phyloP scores from a whole-genome alignment of 768 basidiomycete genomes.

The Dictyophora rubrovolvata region DNA sequence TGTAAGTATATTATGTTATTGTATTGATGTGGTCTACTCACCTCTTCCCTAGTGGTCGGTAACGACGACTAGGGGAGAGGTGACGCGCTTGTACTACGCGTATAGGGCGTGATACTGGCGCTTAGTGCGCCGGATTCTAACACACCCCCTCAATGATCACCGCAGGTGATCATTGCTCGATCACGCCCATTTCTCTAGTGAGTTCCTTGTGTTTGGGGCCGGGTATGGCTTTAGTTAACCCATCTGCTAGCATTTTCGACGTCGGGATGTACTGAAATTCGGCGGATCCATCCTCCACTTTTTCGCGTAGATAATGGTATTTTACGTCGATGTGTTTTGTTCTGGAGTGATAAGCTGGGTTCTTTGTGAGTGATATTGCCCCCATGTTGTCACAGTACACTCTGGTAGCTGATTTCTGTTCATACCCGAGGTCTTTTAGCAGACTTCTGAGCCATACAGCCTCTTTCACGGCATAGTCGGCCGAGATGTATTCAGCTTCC shows the following conservation, averaged over 20 bases:
- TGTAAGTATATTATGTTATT: no score
- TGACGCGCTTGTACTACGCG: no score
- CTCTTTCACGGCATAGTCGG: constrained; percentile 13
- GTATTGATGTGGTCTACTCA: no score
- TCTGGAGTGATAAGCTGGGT: not conserved
- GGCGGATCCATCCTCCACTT: constrained; percentile 13
- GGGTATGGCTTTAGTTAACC: constrained; percentile 30
- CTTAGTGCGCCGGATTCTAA: no score
- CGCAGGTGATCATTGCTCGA: no score
- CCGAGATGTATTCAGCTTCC: constrained; percentile 27
- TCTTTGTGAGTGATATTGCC: constrained; percentile 8
- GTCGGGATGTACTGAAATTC: constrained; percentile 17
- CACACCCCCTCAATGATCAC: no score
- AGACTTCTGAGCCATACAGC: constrained; percentile 16
- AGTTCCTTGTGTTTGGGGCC: no score
- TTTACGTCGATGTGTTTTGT: constrained; percentile 26
- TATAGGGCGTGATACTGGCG: no score
- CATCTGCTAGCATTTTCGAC: constrained; percentile 25
- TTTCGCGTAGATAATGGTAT: constrained; percentile 23
- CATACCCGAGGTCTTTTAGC: constrained; percentile 8
- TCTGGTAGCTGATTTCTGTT: not conserved
- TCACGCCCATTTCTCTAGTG: no score
- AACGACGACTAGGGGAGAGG: no score
- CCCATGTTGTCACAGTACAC: constrained; percentile 15
- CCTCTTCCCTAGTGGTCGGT: no score